phyloP scores from a whole-genome alignment of 2,329 filamentous ascomycete genomes.

The Macroventuria anomochaeta region DNA sequence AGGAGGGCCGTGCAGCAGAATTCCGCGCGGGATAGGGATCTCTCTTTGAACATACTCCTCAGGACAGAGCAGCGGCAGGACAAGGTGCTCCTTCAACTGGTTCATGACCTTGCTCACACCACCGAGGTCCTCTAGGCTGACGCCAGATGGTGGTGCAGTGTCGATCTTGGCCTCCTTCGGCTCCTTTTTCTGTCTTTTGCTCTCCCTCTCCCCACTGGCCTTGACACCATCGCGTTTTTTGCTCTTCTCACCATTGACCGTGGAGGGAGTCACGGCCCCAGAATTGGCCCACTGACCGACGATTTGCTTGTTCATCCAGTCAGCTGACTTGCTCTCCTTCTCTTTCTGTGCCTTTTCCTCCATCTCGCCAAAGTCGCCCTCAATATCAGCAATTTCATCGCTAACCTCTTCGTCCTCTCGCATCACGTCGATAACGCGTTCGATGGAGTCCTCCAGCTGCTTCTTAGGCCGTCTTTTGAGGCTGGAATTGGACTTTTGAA shows the following conservation, averaged over 20 bases:
- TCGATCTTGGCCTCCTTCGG: constrained; percentile 57
- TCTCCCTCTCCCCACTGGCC: constrained; percentile 68
- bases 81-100: constrained; percentile 73
- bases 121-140: constrained; percentile 75
- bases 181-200: constrained; percentile 67
- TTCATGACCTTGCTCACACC: constrained; percentile 76
- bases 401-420: constrained; percentile 65
- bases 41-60: constrained; percentile 70
- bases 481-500: constrained; percentile 86
- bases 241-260: constrained; percentile 45
- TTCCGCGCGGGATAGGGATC: constrained; percentile 73
- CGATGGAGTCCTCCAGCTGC: constrained; percentile 82
- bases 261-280: constrained; percentile 34
- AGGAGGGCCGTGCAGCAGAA: constrained; percentile 81
- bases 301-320: constrained; percentile 71
- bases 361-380: constrained; percentile 46
- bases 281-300: constrained; percentile 61
- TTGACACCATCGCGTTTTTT: constrained; percentile 57
- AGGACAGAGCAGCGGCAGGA: constrained; percentile 73
- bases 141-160: constrained; percentile 68
- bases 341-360: constrained; percentile 15
- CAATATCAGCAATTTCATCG: constrained; percentile 58
- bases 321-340: constrained; percentile 43
- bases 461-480: constrained; percentile 83
- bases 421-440: constrained; percentile 77